Conservation (phyloP, 2,329 filamentous ascomycete species). For the Pyrenophora seminiperda region DNA sequence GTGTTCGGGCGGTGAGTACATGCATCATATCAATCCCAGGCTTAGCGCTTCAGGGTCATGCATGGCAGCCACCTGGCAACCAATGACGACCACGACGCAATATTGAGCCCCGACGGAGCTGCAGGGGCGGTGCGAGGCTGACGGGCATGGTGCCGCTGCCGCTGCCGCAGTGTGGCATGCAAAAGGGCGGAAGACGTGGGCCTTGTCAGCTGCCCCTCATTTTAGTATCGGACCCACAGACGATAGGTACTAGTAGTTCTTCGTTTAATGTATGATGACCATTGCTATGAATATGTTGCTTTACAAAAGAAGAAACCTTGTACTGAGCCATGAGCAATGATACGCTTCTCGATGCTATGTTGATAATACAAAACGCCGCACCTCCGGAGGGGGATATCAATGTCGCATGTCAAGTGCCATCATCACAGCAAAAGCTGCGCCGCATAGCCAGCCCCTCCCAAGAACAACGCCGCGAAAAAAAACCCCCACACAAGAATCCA, state of each 20-base stretch:
- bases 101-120: slow-evolving; percentile 21
- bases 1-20: slow-evolving; percentile 34
- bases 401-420: slow-evolving; percentile 10
- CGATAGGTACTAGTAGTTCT: too few species aligned
- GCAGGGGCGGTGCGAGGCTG: slow-evolving; percentile 17
- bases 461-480: slow-evolving; percentile 4
- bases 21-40: slow-evolving; percentile 15
- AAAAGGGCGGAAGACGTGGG: neutral
- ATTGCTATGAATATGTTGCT: neutral
- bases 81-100: slow-evolving; percentile 26
- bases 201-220: neutral
- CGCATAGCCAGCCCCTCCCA: neutral
- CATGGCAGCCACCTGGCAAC: slow-evolving; percentile 19
- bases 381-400: neutral
- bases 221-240: too few species aligned
- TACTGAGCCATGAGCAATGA: neutral
- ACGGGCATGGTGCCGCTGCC: slow-evolving; percentile 12
- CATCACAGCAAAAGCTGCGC: neutral
- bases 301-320: neutral
- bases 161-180: slow-evolving; percentile 2
- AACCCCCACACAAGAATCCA: slow-evolving; percentile 17
- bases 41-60: slow-evolving; percentile 31
- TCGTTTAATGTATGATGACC: neutral
- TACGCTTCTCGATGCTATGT: slow-evolving; percentile 11
- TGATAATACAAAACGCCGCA: slow-evolving; percentile 12